Conservation (phyloP, 345 rosid species). For the Durio zibethinus region DNA sequence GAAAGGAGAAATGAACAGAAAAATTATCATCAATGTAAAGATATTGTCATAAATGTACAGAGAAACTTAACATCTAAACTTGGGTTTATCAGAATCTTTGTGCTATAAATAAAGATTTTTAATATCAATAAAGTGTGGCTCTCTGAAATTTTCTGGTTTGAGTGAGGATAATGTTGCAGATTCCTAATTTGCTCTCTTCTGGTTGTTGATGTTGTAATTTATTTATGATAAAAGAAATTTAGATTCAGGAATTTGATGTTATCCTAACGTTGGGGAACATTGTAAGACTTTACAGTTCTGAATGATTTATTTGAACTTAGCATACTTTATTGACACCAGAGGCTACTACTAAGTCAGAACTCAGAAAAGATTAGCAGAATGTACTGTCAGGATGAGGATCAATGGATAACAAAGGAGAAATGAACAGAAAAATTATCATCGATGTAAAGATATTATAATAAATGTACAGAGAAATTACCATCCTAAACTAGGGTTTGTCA, state of each 20-base stretch:
- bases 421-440: background rate
- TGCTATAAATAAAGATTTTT: background rate
- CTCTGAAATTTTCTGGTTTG: background rate
- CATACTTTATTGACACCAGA: too few species aligned
- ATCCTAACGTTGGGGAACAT: too few species aligned
- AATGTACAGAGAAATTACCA: background rate
- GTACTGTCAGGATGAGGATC: too few species aligned
- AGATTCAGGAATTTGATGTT: background rate
- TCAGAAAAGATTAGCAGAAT: too few species aligned
- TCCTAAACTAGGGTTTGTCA: background rate
- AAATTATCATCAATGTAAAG: too few species aligned
- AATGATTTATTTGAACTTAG: too few species aligned
- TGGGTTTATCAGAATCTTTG: background rate
- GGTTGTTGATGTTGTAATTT: background rate
- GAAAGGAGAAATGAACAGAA: too few species aligned
- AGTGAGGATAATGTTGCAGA: background rate
- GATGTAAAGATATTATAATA: background rate
- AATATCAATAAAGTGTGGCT: background rate
- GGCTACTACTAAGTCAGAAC: too few species aligned
- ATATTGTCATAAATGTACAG: background rate
- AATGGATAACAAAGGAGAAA: background rate
- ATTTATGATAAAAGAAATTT: background rate
- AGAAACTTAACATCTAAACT: background rate
- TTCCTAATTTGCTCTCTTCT: background rate
- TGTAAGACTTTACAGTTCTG: too few species aligned